These are phyloP conservation scores for Penicillium canescens DNA, from an alignment of 495 filamentous ascomycete genomes.

Conservation along the genomic window DNA sequence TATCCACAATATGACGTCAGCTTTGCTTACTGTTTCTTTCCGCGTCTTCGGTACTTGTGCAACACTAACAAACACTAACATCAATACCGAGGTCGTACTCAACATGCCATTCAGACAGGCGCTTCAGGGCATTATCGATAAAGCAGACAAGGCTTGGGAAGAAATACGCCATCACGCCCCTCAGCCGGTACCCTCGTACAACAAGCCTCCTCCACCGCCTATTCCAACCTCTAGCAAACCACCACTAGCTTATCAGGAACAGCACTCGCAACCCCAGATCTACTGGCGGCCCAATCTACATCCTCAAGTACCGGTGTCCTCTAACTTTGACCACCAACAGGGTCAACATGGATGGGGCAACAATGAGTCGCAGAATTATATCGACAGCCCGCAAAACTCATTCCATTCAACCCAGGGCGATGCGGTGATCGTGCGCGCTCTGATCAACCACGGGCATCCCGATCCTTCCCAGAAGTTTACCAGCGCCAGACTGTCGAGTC, in stretches of 20 bases:
- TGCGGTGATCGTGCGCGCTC: constrained; percentile 27
- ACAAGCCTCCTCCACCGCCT: constrained; percentile 25
- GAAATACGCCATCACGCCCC: constrained; percentile 15
- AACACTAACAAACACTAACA: constrained; percentile 14
- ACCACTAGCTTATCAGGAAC: constrained; percentile 21
- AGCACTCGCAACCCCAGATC: constrained; percentile 26
- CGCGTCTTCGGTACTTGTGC: constrained; percentile 7
- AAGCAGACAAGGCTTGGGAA: constrained; percentile 29
- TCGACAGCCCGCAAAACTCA: constrained; percentile 27
- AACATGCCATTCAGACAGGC: constrained; percentile 32
- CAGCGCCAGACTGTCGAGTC: constrained; percentile 27
- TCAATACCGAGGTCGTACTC: constrained; percentile 18
- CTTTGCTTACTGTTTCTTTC: constrained; percentile 17
- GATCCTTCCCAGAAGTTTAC: constrained; percentile 27
- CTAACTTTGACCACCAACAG: constrained; percentile 25
- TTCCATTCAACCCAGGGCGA: constrained; percentile 31
- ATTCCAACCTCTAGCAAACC: constrained; percentile 29
- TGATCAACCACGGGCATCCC: constrained; percentile 28
- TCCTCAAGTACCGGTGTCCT: constrained; percentile 23
- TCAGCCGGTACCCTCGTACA: constrained; percentile 16
- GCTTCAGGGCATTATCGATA: constrained; percentile 24
- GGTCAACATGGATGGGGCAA: constrained; percentile 33
- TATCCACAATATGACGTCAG: constrained; percentile 24
- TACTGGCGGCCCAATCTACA: constrained; percentile 30
- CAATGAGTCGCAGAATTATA: constrained; percentile 29